Evolutionary conservation across 179 eudicot species (phyloP).

Genomic region (Actinidia arguta): DNA sequence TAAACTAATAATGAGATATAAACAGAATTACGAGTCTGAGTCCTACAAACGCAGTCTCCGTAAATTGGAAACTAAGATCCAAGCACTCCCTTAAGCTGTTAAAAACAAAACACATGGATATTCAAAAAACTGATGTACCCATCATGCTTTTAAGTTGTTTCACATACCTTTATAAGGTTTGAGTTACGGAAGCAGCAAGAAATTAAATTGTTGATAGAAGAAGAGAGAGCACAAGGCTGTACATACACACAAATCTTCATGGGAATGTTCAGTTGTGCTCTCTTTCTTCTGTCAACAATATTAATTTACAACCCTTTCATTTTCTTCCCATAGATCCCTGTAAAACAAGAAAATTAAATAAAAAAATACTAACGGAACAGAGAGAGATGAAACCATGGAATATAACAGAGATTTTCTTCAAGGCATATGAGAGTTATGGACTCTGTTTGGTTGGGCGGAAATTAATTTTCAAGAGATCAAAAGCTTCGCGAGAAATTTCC

Average conservation of each 20-base stretch:
- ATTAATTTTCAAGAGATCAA: not conserved
- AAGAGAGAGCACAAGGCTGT: constrained; percentile 25
- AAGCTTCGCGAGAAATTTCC: not conserved
- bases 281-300: constrained; percentile 24
- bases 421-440: too few species aligned
- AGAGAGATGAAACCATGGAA: not conserved
- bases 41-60: not conserved
- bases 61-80: too few species aligned
- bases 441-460: too few species aligned
- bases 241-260: constrained; percentile 6
- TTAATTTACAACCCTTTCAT: too few species aligned
- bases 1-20: not conserved
- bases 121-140: not conserved
- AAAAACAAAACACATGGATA: too few species aligned
- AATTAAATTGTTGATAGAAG: constrained; percentile 17
- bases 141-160: not conserved
- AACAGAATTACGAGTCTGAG: not conserved
- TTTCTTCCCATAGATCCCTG: too few species aligned
- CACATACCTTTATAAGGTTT: not conserved
- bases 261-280: constrained; percentile 25
- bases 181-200: not conserved
- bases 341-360: not conserved
- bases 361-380: too few species aligned
- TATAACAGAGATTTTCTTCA: not conserved
- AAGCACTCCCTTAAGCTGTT: not conserved